Evolutionary conservation across 225 moss, liverwort and hornwort species (phyloP).

Genomic region (Straminergon stramineum): DNA sequence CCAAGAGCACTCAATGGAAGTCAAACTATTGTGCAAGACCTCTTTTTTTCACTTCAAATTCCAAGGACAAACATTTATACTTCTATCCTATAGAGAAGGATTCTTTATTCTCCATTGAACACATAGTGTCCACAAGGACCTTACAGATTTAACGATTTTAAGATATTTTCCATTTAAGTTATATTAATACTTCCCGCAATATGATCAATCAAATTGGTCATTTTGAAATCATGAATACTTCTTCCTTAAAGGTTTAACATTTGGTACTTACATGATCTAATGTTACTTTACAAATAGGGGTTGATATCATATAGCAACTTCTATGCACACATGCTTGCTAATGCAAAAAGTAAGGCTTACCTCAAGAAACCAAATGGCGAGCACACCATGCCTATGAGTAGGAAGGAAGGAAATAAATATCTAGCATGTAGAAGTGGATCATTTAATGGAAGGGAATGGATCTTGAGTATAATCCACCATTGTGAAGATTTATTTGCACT

Average conservation of each 20-base stretch:
- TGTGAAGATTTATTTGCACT: not conserved
- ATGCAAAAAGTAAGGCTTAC: no score
- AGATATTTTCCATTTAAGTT: not conserved
- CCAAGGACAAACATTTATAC: not conserved
- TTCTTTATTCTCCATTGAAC: not conserved
- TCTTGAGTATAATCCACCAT: not conserved
- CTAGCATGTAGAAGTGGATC: not conserved
- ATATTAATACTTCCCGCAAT: not conserved
- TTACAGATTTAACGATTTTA: not conserved
- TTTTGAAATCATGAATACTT: not conserved
- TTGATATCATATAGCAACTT: no score
- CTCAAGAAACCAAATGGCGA: no score
- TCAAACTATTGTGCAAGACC: not conserved
- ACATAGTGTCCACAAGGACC: fast-evolving
- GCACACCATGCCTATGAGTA: not conserved
- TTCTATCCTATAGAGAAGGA: not conserved
- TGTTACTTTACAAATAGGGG: no score
- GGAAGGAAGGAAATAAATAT: not conserved
- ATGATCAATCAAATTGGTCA: not conserved
- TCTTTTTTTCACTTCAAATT: not conserved
- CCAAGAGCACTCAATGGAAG: not conserved
- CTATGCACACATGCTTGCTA: no score
- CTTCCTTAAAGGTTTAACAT: not conserved
- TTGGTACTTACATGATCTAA: not conserved
- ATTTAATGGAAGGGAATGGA: not conserved